Base-by-base conservation (phyloP, 139 green algal species). In the Haematococcus lacustris region DNA sequence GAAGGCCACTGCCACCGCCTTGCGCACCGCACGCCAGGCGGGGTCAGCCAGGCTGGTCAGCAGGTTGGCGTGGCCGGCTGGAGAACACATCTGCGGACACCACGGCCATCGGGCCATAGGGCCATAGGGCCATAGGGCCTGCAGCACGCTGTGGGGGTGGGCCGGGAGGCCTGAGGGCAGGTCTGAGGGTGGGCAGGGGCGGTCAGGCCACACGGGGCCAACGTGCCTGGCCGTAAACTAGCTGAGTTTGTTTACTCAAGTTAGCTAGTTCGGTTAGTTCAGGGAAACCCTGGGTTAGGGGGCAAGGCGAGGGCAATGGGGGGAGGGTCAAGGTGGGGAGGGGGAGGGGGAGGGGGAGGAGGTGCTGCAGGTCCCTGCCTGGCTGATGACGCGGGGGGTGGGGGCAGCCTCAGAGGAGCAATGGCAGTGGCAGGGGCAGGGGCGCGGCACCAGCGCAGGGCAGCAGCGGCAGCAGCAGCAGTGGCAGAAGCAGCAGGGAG, bases 1-100 rank as follows among this genome's bases (percentile, higher is more conserved):
- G 75, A 89, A 89, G 25, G 76, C 77, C 53, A 81, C 70, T 2
- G 83, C 83, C 3, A 89, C 78, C 25, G 81, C 83, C 78, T 89
- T 89, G 63, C 83, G 82, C n/a, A 89, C 53, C 0, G 73, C 72
- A 50, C 77, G 74, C 83, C 83, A 89, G 21, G 26, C 68, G 3
- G 81, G 73, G 67, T 87, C 81, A 1, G 81, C 78, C 25, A 63
- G 35, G 35, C 73, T 75, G 34, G 83, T 89, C 1, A 89, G 83
- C 64, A 89, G 66, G 76, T 89, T 89, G 66, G 81, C 41, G 34
- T 81, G 50, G 17, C 51, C 71, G 51, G 76, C 61, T 0, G 79
- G 74, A 28, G 64, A 51, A 62, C 77, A 83, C 83, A 89, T 89
- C 50, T 76, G 73, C 26, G 70, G 21, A 33, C 57, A 65, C 25